Base-by-base conservation (phyloP, 1,139 yeast species). In the Saccharomyces hybrid region DNA sequence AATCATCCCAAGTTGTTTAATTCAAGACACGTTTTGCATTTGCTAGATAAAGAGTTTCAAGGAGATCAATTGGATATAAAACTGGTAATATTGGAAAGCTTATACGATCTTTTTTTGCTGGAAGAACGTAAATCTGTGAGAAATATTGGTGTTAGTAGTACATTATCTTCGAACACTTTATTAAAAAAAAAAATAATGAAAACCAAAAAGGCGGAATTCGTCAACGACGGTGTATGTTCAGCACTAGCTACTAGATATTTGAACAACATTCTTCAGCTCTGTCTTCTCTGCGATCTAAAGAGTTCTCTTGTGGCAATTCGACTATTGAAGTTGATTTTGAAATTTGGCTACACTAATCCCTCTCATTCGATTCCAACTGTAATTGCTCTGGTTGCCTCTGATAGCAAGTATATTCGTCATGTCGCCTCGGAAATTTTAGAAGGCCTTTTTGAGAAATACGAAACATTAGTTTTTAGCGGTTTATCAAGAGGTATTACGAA, bases 301-400 rank as follows among this genome's bases (percentile, higher is more conserved):
- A 70, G 71, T 47, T 78, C 88, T 0, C 65, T 71, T 47, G 63
- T 76, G 2, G 81, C 87, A 1, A 76, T 84, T 6, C 73, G 76
- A 42, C 80, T 84, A 59, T 64, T 88, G 44, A 80, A 76, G 54
- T 67, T 80, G 49, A 78, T 85, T 27, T 76, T 85, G 3, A 75
- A 75, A 32, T 74, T 81, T 51, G 96, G 96, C 0, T 84, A 81
- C 67, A 86, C 85, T 0, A 88, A 85, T 63, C 96, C 96, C 1
- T 80, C 85, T 54, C 63, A 76, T 5, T 82, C 90, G 60, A 78
- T 84, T 11, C 79, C 91, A 0, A 83, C 89, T 0, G 74, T 87
- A 1, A 77, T 88, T 54, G 93, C 93, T 0, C 71, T 89, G 47
- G 83, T 84, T 57, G 76, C 88, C 0, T 81, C 89, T 1, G 68